phyloP scores from a whole-genome alignment of 140 eudicot species.

The Bidens hawaiensis region DNA sequence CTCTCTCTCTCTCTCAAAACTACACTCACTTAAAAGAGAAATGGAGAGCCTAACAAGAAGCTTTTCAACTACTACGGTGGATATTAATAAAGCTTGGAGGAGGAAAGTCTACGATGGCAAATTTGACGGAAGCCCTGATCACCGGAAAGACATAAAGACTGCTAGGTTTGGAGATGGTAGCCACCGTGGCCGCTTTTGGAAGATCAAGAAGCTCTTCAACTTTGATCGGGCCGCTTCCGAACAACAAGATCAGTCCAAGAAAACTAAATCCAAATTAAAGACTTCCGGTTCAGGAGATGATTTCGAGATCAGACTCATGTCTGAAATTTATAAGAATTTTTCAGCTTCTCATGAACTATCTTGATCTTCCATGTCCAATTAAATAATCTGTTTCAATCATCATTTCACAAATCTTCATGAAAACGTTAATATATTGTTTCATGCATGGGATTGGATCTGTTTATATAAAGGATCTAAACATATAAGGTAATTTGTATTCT shows the following conservation, averaged over 20 bases:
- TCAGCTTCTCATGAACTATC: slow-evolving; percentile 34
- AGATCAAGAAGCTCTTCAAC: slow-evolving; percentile 27
- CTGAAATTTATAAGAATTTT: slow-evolving; percentile 32
- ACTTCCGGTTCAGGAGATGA: slow-evolving; percentile 19
- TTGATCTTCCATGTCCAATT: slow-evolving; percentile 27
- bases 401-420: background rate
- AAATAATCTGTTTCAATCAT: background rate
- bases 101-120: slow-evolving; percentile 30
- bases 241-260: slow-evolving; percentile 19
- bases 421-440: too few species aligned
- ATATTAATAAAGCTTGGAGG: slow-evolving; percentile 33
- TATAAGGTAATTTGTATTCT: background rate
- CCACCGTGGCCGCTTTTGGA: slow-evolving; percentile 26
- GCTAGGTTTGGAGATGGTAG: slow-evolving; percentile 27
- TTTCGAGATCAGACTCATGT: slow-evolving; percentile 29
- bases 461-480: background rate
- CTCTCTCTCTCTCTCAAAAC: background rate
- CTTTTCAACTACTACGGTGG: slow-evolving; percentile 30
- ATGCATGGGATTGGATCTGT: background rate
- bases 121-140: slow-evolving; percentile 19
- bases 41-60: slow-evolving; percentile 34
- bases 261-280: slow-evolving; percentile 16
- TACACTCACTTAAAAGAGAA: background rate
- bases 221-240: background rate
- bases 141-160: slow-evolving; percentile 26